Evolutionary conservation across 805 yeast species (phyloP), one percentile per base, ranked within the genome.

Genomic region (Saccharomycopsis sp.): DNA sequence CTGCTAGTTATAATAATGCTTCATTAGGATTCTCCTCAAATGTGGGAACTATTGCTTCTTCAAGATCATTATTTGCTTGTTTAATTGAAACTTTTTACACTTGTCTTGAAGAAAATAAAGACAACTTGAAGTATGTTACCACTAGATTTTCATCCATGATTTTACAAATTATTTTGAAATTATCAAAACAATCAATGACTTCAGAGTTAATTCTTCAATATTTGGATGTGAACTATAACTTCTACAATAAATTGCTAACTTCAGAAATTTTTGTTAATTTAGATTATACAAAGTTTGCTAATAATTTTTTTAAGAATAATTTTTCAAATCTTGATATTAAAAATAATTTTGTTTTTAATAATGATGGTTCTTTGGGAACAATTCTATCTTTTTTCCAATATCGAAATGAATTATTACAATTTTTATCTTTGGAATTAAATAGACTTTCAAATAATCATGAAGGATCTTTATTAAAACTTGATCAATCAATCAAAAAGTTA

Each of bases 341-440:
- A 30, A 34, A 23, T n/a, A 9, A 5, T 20, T 37, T 37, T 8
- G 17, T 28, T 13, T 6, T 20, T 4, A 20, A 15, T 13, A 17
- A 28, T 21, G 23, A 38, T 6, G 28, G 36, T n/a, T 39, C 33
- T 9, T 59, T 69, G 45, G 72, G 76, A 26, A 64, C 89, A 0
- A 63, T 85, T 36, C 59, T 75, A 21, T 64, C 76, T 14, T 80
- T 84, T 49, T 67, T 79, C 37, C 67, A 63, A 31, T 77, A 73
- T 47, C 69, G 95, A 51, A 69, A 75, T 32, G 61, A 67, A 15
- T 60, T 80, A 12, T 60, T 85, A 19, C 82, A 81, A 47, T 74
- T 76, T 50, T 59, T 85, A 45, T 72, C 88, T 14, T 59, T 80
- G 40, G 94, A 86, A 48, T 64, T 89, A n/a, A 87, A 81, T 53